Conservation (phyloP, 805 yeast species). For the Cyberlindnera subsufficiens region DNA sequence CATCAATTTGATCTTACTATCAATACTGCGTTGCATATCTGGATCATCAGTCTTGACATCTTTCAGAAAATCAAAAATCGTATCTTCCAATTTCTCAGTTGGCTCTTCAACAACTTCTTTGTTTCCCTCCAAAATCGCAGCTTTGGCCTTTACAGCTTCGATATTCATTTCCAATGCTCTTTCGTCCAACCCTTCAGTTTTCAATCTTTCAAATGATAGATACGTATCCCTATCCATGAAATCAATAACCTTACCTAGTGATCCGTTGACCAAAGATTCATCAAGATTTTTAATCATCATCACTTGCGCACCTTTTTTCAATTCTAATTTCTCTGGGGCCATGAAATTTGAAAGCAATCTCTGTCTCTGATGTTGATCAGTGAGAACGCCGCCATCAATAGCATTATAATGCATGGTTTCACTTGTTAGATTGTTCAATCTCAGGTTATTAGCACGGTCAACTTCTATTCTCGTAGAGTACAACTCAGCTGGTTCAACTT, state of each 20-base stretch:
- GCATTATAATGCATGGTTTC: constrained; percentile 39
- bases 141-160: constrained; percentile 5
- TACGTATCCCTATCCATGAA: constrained; percentile 50
- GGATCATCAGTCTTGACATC: constrained; percentile 21
- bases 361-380: constrained; percentile 36
- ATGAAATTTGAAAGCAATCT: constrained; percentile 49
- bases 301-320: constrained; percentile 74
- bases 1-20: constrained; percentile 43
- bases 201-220: constrained; percentile 28
- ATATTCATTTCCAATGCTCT: constrained; percentile 22
- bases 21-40: constrained; percentile 27
- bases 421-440: constrained; percentile 44
- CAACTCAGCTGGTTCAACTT: constrained; percentile 69
- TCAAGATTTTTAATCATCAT: constrained; percentile 78
- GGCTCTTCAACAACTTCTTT: constrained; percentile 6
- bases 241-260: constrained; percentile 63
- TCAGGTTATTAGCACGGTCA: constrained; percentile 51
- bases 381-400: constrained; percentile 45
- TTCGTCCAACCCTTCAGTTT: constrained; percentile 18
- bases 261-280: constrained; percentile 69
- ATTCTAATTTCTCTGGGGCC: constrained; percentile 49
- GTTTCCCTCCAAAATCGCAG: constrained; percentile 1
- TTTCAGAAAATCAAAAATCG: constrained; percentile 43
- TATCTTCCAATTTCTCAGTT: constrained; percentile 31
- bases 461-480: constrained; percentile 71